phyloP scores from a whole-genome alignment of 345 rosid species.

The Citrus trifoliata region DNA sequence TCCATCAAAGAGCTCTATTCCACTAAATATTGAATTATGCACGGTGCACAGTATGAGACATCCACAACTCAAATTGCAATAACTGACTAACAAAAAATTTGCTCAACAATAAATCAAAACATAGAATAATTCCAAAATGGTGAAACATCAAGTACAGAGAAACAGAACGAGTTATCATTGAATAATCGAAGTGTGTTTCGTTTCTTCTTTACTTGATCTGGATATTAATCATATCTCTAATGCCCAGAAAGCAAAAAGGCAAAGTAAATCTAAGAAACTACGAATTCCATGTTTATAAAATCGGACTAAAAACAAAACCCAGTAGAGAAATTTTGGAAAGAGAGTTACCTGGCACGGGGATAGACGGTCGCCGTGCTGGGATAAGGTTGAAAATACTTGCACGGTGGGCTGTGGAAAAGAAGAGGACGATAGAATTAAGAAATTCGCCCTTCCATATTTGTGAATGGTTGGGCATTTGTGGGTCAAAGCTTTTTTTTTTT shows the following conservation, averaged over 20 bases:
- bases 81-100: background rate
- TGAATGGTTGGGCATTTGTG: too few species aligned
- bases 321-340: background rate
- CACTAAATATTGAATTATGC: background rate
- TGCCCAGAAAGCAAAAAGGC: background rate
- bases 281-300: background rate
- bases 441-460: too few species aligned
- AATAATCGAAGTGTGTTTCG: background rate
- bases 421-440: too few species aligned
- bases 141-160: background rate
- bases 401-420: background rate
- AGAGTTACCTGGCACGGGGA: background rate
- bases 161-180: background rate
- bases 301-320: background rate
- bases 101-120: background rate
- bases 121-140: background rate
- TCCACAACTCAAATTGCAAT: background rate
- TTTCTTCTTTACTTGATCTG: too few species aligned
- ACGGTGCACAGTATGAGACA: background rate
- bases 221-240: too few species aligned
- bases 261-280: background rate
- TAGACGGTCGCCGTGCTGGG: background rate
- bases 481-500: too few species aligned
- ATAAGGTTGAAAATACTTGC: background rate
- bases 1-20: background rate